Base-by-base conservation (phyloP, 2,329 filamentous ascomycete genomes). In the Zymoseptoria ardabiliae region DNA sequence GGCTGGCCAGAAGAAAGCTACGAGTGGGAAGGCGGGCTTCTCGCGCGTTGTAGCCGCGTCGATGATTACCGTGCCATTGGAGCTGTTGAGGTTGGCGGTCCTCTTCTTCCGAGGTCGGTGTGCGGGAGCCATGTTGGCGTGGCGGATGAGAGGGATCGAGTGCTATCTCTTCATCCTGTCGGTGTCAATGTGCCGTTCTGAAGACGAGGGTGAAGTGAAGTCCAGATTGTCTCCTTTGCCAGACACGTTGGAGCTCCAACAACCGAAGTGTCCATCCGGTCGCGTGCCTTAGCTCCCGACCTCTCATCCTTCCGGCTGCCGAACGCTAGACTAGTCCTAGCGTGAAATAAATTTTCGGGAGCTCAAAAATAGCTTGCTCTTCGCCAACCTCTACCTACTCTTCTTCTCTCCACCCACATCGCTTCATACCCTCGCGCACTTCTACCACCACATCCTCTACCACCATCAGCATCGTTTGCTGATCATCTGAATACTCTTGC, bases 1-100 rank as follows among this genome's bases (percentile, higher is more conserved):
- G 21, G 91, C 89, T 55, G 92, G 91, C 90, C 93, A 96, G 55
- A 99, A 83, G 71, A 99, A 93, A n/a, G 92, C 87, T 1, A 91
- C 91, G 21, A 99, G 82, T 49, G 94, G 93, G 71, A 97, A 97
- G 3, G 90, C 85, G 30, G 93, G 93, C 50, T 74, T 75, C 58
- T 79, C 74, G 54, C 74, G 72, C 54, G 78, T 76, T 45, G 78
- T 76, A 50, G 72, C 73, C 4, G 73, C 60, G 62, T 81, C 77
- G 60, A 79, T 60, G 51, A 73, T 70, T 58, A 78, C 70, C 3
- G 77, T 77, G 41, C 76, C 77, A 68, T 79, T 65, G 69, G 72
- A 58, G 72, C 73, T 61, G 73, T 71, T 28, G 20, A 60, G 51
- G 54, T 77, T 75, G 22, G 73, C 72, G 64, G 73, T 76, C 61